Evolutionary conservation across 768 basidiomycete genomes (phyloP), one percentile per base, ranked within the genome.

Genomic region (Leccinum sublutescens): DNA sequence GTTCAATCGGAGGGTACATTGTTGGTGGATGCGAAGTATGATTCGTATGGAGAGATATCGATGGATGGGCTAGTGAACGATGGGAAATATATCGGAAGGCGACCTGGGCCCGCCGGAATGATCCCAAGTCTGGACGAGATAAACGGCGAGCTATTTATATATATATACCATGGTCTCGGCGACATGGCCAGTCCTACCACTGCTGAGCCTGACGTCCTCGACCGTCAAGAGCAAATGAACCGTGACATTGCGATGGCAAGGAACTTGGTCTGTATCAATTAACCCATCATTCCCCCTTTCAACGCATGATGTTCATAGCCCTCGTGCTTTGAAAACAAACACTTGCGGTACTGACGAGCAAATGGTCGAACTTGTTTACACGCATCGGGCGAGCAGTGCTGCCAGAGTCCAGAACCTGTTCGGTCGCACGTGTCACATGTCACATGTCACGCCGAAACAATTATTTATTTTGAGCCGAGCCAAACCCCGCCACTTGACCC

Each of bases 1-100:
- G 89, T 61, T 86, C 74, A 59, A 84, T 84, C 2, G 79, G 76
- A 5, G 88, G 84, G 75, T 92, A 92, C 87, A 90, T 87, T 15
- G 21, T 12, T 65, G 57, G 23, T 56, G 40, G 38, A 57, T 23
- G 54, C 3, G 21, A 25, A 14, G 7, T 54, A 57, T n/a, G 51
- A 50, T 8, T 60, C 27, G 49, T 47, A 9, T 8, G 36, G 19
- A 38, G 43, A 47, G 63, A 55, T 53, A 64, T 63, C 59, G 70
- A 71, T 66, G 50, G 68, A 60, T 60, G 17, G 36, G 36, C 31
- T 1, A 12, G 53, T 58, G 54, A 31, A 21, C n/a, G 58, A 59
- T 66, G 40, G 58, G 62, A 64, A 60, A 56, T 23, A 50, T 29
- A 49, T 27, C 48, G 48, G 25, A 43, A 31, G 19, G 10, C 54